Evolutionary conservation across 345 rosid species (phyloP).

Genomic region (Luvunga scandens): DNA sequence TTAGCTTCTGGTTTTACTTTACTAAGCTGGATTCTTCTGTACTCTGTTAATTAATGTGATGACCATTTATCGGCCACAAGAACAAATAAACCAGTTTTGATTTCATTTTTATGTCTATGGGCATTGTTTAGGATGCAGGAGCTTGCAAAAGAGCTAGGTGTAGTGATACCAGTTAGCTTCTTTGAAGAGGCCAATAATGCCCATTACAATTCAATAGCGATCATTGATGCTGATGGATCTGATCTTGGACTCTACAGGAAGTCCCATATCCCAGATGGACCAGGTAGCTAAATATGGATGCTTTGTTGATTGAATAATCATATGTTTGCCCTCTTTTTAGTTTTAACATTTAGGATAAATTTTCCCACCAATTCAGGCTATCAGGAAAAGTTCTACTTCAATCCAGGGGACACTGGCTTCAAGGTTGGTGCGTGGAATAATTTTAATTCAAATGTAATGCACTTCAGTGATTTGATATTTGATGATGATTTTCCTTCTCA

Average conservation of each 20-base stretch:
- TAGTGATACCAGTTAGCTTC: conserved; percentile 91
- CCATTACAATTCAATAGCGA: conserved; percentile 85
- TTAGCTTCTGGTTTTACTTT: neutral
- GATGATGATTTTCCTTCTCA: conserved; percentile 1
- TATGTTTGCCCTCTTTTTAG: conserved; percentile 2
- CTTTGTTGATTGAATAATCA: conserved; percentile 12
- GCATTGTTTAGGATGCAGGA: conserved; percentile 68
- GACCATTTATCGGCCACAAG: neutral
- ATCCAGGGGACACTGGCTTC: conserved; percentile 96
- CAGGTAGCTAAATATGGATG: conserved; percentile 45
- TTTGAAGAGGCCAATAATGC: conserved; percentile 95
- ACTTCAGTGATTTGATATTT: neutral
- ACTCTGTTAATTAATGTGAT: neutral
- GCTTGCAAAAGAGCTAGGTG: conserved; percentile 81
- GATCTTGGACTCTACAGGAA: conserved; percentile 92
- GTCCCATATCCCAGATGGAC: conserved; percentile 98
- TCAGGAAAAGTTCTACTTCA: conserved; percentile 97
- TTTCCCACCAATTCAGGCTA: conserved; percentile 48
- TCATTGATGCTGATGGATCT: conserved; percentile 90
- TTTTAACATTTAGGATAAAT: conserved; percentile 4
- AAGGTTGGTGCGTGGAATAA: conserved; percentile 49
- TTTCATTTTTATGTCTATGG: neutral
- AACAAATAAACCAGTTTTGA: neutral
- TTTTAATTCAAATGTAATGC: neutral
- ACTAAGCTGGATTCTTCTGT: neutral